These are phyloP conservation scores for Beauveria sp. DNA, from an alignment of 2,329 filamentous ascomycete genomes.

Conservation along the genomic window DNA sequence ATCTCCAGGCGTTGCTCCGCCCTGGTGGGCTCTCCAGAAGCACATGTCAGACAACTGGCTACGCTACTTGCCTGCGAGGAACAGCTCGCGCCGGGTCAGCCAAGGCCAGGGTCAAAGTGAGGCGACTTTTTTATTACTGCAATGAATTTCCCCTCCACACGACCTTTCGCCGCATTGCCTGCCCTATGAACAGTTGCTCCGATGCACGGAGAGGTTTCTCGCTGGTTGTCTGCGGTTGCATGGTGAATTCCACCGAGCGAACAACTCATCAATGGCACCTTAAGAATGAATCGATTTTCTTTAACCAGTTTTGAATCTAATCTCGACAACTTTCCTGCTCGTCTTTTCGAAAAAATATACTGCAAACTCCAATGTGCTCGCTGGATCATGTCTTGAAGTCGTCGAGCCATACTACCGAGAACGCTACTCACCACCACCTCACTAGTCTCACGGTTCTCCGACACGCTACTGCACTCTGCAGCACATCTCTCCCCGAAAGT, in stretches of 20 bases:
- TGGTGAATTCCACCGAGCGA: neutral
- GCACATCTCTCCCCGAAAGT: neutral
- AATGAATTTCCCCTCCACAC: neutral
- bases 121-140: neutral
- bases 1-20: conserved; percentile 4
- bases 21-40: conserved; percentile 4
- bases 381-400: neutral
- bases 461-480: neutral
- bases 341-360: too few relatives aligned
- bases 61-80: neutral
- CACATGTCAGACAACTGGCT: conserved; percentile 19
- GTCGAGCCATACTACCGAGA: neutral
- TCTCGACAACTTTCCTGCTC: neutral
- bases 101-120: conserved; percentile 8
- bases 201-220: neutral
- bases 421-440: neutral
- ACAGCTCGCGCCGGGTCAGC: conserved; percentile 15
- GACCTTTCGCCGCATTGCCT: neutral
- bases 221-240: neutral
- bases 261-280: too few relatives aligned
- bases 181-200: neutral
- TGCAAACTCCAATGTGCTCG: neutral
- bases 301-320: neutral
- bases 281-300: too few relatives aligned
- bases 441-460: neutral